A percentile compares a stretch with the other conserved stretches of the same genome.
Conservation (phyloP, 2,329 filamentous ascomycete species). For the Macroventuria anomochaeta region DNA sequence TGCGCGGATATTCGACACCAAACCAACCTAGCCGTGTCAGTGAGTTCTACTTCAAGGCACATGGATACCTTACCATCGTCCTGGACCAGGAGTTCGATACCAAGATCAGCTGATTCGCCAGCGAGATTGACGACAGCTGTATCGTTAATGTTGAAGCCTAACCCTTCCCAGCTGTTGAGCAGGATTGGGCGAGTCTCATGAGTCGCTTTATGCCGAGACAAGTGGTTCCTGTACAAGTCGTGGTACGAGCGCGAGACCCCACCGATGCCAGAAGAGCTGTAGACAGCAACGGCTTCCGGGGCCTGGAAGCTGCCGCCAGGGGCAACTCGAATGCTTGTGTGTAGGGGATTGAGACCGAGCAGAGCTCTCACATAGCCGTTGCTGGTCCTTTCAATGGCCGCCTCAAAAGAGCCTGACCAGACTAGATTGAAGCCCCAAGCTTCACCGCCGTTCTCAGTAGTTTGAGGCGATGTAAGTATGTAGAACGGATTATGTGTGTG, state of each 20-base stretch:
- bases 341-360: constrained; percentile 66
- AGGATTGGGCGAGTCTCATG: constrained; percentile 61
- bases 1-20: constrained; percentile 65
- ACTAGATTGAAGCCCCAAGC: constrained; percentile 71
- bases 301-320: constrained; percentile 65
- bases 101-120: constrained; percentile 63
- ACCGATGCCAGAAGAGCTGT: constrained; percentile 64
- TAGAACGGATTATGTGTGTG: constrained; percentile 71
- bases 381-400: constrained; percentile 67
- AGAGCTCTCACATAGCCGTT: constrained; percentile 67
- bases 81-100: constrained; percentile 68
- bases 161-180: constrained; percentile 71
- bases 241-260: constrained; percentile 69
- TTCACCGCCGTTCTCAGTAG: constrained; percentile 67
- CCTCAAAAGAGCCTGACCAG: constrained; percentile 68
- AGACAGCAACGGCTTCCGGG: constrained; percentile 68
- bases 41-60: no score
- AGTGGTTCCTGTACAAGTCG: constrained; percentile 65
- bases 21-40: constrained; percentile 62
- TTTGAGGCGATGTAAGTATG: constrained; percentile 61
- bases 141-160: constrained; percentile 65
- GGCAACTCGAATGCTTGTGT: constrained; percentile 64
- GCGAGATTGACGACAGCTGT: constrained; percentile 63
- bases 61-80: constrained; percentile 55
- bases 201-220: constrained; percentile 64